A percentile compares a stretch with the other conserved stretches of the same genome.
These are phyloP conservation scores for Ascochyta pisi DNA, from an alignment of 2,329 filamentous ascomycete genomes.

Conservation along the genomic window DNA sequence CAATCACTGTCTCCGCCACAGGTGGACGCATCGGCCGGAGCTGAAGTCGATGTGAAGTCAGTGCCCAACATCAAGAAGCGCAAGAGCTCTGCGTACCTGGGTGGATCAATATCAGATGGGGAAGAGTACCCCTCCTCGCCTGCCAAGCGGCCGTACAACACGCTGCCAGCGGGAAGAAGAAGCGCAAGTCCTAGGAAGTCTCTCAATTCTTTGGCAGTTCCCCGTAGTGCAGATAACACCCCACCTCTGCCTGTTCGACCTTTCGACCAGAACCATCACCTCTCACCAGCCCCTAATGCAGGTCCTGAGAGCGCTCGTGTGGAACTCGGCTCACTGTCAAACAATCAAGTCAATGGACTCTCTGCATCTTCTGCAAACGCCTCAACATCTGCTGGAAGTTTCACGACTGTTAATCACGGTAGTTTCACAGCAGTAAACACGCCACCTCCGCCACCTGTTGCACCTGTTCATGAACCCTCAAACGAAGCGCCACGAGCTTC, in stretches of 20 bases:
- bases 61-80: conserved; percentile 38
- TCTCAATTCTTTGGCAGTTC: conserved; percentile 32
- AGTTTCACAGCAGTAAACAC: conserved; percentile 37
- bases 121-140: conserved; percentile 35
- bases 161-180: conserved; percentile 33
- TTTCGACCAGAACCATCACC: conserved; percentile 28
- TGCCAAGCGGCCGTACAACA: conserved; percentile 40
- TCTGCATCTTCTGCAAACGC: conserved; percentile 22
- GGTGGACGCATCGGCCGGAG: conserved; percentile 24
- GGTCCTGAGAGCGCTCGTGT: conserved; percentile 31
- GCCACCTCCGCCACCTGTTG: conserved; percentile 22
- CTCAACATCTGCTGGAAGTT: conserved; percentile 22
- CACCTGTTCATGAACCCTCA: conserved; percentile 21
- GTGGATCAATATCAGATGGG: conserved; percentile 36
- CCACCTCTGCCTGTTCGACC: conserved; percentile 33
- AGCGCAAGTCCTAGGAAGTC: conserved; percentile 40
- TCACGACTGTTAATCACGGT: conserved; percentile 32
- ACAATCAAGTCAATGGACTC: conserved; percentile 39
- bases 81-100: conserved; percentile 41
- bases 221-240: conserved; percentile 35
- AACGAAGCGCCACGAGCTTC: conserved; percentile 23
- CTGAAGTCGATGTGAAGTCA: conserved; percentile 32
- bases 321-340: conserved; percentile 39
- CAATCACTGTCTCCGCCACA: conserved; percentile 37
- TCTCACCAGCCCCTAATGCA: conserved; percentile 25